phyloP scores from a whole-genome alignment of 2,329 filamentous ascomycete genomes.

The Colletotrichum shisoi region DNA sequence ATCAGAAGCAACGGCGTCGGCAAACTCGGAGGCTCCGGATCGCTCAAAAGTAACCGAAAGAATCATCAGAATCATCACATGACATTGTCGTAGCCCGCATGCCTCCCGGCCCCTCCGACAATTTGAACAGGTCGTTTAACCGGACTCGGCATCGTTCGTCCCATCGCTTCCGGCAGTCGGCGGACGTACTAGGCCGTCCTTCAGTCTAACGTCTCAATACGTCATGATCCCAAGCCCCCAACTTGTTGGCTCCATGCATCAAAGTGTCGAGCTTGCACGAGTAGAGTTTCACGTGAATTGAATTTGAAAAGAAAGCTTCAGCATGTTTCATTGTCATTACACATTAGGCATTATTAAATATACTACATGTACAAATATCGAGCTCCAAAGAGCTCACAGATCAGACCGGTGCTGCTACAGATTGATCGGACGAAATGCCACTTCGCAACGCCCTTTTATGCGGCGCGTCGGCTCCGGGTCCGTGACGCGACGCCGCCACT shows the following conservation, averaged over 20 bases:
- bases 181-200: neutral
- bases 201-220: constrained; percentile 7
- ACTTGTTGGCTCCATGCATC: neutral
- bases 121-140: constrained; percentile 19
- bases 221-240: neutral
- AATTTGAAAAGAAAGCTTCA: neutral
- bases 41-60: neutral
- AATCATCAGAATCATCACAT: too few species aligned
- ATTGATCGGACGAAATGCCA: too few species aligned
- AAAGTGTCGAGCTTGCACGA: neutral
- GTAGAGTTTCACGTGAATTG: neutral
- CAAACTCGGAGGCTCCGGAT: neutral
- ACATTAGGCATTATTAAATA: constrained; percentile 23
- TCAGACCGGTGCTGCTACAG: neutral
- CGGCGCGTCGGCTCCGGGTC: constrained; percentile 31
- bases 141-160: neutral
- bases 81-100: neutral
- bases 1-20: constrained; percentile 1
- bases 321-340: constrained; percentile 13
- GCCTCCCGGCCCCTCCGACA: neutral
- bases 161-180: constrained; percentile 10
- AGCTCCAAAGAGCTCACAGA: neutral
- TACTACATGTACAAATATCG: constrained; percentile 10
- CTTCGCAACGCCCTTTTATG: neutral
- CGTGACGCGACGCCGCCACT: constrained; percentile 1